phyloP scores from a whole-genome alignment of 2,329 filamentous ascomycete genomes.

The Aspergillus tanneri region DNA sequence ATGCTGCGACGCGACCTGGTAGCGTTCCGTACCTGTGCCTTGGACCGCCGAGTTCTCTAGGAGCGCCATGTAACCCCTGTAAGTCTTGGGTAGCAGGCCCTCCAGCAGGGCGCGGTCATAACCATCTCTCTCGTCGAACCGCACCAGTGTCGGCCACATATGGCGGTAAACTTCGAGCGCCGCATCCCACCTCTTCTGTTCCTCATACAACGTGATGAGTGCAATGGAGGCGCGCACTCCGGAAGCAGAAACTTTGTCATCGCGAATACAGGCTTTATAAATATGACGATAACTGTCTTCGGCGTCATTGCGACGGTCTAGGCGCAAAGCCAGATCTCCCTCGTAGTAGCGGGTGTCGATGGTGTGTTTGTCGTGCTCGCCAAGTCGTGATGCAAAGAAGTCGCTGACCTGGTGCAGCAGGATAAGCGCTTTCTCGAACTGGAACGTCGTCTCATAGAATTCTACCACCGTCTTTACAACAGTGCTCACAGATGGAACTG shows the following conservation, averaged over 20 bases:
- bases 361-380: conserved; percentile 44
- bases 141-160: conserved; percentile 50
- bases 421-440: conserved; percentile 33
- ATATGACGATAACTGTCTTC: conserved; percentile 49
- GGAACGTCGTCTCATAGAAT: conserved; percentile 40
- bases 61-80: conserved; percentile 50
- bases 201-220: conserved; percentile 48
- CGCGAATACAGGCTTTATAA: conserved; percentile 36
- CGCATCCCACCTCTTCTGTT: conserved; percentile 46
- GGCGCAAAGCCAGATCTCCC: conserved; percentile 47
- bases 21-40: conserved; percentile 45
- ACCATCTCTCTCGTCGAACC: conserved; percentile 41
- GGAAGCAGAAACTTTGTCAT: conserved; percentile 35
- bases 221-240: conserved; percentile 49
- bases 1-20: conserved; percentile 51
- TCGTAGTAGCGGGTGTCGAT: conserved; percentile 51
- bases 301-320: conserved; percentile 35
- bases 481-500: conserved; percentile 31
- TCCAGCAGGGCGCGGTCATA: conserved; percentile 40
- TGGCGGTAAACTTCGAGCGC: conserved; percentile 48
- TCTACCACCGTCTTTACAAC: conserved; percentile 38
- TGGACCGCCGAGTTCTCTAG: conserved; percentile 44
- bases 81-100: conserved; percentile 48
- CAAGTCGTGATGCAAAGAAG: conserved; percentile 32
- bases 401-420: conserved; percentile 34